phyloP scores from a whole-genome alignment of 768 basidiomycete genomes.

The Boletus huronensis region DNA sequence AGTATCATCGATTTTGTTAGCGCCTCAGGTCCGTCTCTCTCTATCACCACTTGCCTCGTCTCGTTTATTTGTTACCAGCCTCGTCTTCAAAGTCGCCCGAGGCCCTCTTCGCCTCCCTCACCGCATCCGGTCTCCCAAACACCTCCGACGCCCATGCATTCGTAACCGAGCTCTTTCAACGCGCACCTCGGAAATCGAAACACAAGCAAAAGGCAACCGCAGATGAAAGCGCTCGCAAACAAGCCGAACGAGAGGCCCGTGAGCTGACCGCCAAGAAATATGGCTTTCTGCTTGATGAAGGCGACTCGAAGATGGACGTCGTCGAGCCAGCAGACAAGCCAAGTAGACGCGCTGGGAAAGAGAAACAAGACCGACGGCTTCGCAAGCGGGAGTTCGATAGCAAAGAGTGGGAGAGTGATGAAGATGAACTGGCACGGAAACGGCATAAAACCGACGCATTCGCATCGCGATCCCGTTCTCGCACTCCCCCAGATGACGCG shows the following conservation, averaged over 20 bases:
- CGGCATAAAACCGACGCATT: conserved; percentile 52
- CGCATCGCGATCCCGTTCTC: conserved; percentile 20
- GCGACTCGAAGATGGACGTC: conserved; percentile 49
- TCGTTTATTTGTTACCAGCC: conserved; percentile 36
- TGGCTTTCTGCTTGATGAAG: conserved; percentile 82
- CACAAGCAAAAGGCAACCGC: conserved; percentile 50
- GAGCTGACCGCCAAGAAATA: conserved; percentile 69
- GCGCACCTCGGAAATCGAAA: conserved; percentile 76
- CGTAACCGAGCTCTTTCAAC: conserved; percentile 69
- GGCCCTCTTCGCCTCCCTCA: conserved; percentile 70
- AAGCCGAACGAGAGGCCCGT: conserved; percentile 74
- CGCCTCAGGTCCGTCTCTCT: conserved; percentile 61
- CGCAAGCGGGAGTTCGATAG: conserved; percentile 80
- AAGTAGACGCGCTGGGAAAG: conserved; percentile 31
- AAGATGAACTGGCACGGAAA: conserved; percentile 74
- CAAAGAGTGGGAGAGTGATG: conserved; percentile 89
- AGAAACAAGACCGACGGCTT: conserved; percentile 60
- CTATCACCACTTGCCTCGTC: neutral
- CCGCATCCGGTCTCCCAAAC: conserved; percentile 75
- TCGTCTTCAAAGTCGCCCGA: conserved; percentile 80
- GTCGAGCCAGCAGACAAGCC: conserved; percentile 35
- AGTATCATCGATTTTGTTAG: conserved; percentile 85
- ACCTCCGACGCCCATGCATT: conserved; percentile 79
- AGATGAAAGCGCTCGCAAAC: conserved; percentile 47
- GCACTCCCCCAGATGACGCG: conserved; percentile 33